These are phyloP conservation scores for Tricholomella constricta DNA, from an alignment of 768 basidiomycete genomes.

Conservation along the genomic window DNA sequence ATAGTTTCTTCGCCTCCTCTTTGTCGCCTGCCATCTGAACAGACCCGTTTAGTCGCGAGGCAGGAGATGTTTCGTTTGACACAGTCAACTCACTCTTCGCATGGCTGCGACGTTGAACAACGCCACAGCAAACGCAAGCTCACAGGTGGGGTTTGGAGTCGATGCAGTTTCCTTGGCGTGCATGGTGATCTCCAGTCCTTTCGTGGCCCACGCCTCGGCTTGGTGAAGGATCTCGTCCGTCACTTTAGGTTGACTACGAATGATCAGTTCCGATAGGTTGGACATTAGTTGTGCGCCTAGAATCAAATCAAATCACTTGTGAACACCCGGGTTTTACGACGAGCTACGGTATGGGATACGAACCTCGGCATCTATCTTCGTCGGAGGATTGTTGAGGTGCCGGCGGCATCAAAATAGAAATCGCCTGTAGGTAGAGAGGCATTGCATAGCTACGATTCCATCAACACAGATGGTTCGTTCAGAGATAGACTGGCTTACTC, in stretches of 20 bases:
- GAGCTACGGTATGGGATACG: background rate
- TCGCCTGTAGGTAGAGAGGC: constrained; percentile 65
- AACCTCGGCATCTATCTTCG: constrained; percentile 65
- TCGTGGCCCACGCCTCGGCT: constrained; percentile 65
- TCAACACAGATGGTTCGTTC: constrained; percentile 4
- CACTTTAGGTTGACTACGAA: constrained; percentile 30
- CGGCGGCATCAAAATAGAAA: constrained; percentile 59
- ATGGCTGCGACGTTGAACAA: constrained; percentile 65
- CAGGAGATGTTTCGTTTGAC: background rate
- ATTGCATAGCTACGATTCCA: constrained; percentile 52
- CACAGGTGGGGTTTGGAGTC: constrained; percentile 41
- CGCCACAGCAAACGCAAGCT: constrained; percentile 55
- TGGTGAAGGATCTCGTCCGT: constrained; percentile 36
- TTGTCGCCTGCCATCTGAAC: constrained; percentile 41
- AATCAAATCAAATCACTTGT: background rate
- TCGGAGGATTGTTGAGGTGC: constrained; percentile 34
- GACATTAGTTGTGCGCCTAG: constrained; percentile 50
- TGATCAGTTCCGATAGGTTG: constrained; percentile 44
- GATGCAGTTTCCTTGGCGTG: constrained; percentile 27
- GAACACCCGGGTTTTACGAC: background rate
- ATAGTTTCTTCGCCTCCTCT: constrained; percentile 33
- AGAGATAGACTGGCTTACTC: constrained; percentile 42
- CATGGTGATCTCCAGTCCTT: constrained; percentile 41
- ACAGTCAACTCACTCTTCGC: constrained; percentile 38
- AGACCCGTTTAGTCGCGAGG: background rate